Evolutionary conservation across 495 filamentous ascomycete species (phyloP), one percentile per base, ranked within the genome.

Genomic region (Hypoxylon fuscum): DNA sequence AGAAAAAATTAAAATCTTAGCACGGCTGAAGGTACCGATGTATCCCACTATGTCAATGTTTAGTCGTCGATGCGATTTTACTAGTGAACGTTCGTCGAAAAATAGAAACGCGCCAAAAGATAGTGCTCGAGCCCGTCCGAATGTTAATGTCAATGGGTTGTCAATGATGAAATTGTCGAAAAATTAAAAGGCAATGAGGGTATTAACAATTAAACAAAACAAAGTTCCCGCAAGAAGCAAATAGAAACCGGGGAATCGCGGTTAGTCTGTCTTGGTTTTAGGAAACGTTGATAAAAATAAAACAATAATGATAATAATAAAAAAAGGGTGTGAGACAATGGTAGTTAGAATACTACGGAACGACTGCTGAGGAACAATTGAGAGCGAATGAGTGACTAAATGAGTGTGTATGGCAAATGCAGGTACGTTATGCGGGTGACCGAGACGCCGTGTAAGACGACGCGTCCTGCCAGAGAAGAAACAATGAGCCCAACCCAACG

Each of bases 121-220:
- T n/a, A n/a, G n/a, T n/a, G n/a, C n/a, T n/a, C n/a, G n/a, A n/a
- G n/a, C n/a, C n/a, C n/a, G n/a, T n/a, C n/a, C n/a, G n/a, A n/a
- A n/a, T n/a, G n/a, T n/a, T n/a, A n/a, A n/a, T n/a, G n/a, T n/a
- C n/a, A n/a, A n/a, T n/a, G n/a, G n/a, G n/a, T n/a, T n/a, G n/a
- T n/a, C n/a, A n/a, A n/a, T n/a, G n/a, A n/a, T n/a, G n/a, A n/a
- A n/a, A n/a, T n/a, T n/a, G n/a, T n/a, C n/a, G n/a, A n/a, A n/a
- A n/a, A n/a, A n/a, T n/a, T n/a, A n/a, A n/a, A n/a, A n/a, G n/a
- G n/a, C n/a, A n/a, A n/a, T n/a, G n/a, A n/a, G n/a, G 40, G 56
- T 66, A 61, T 62, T 65, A 68, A 59, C 52, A 59, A 63, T 63
- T 63, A 68, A 14, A 63, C 37, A 64, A 59, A 64, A 59, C 47